Base-by-base conservation (phyloP, 257 asterid species). In the Marsdenia floribunda region DNA sequence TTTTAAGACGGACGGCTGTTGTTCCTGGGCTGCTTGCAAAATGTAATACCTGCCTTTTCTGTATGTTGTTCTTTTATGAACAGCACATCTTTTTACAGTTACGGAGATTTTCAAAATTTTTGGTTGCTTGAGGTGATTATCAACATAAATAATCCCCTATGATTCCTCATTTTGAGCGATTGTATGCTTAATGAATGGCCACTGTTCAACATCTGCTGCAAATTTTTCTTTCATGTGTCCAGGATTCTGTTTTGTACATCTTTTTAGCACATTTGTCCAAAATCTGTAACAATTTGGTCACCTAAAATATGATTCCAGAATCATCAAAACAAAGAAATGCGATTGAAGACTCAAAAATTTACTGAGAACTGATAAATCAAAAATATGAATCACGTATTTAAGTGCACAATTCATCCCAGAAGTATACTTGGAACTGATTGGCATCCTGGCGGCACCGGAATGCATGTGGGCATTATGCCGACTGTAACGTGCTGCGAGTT, bases 1-100 rank as follows among this genome's bases (percentile, higher is more conserved):
- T 21, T 49, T 5, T 24, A 4, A n/a, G 50, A 57, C 54, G 18
- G 33, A 19, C 26, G 33, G 42, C 54, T 8, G 15, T 42, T 47
- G 75, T 16, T 18, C 26, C 52, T 4, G 46, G 57, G 57, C 74
- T 52, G 26, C 63, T 47, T 79, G 69, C 53, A 44, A 40, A 54
- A 64, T 67, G 4, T 42, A 42, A 77, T 21, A 71, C 68, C 5
- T 22, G 22, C 38, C 47, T 61, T 16, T 70, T 37, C 21, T 50
- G 19, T 44, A 1, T 19, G 19, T 47, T n/a, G n/a, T n/a, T n/a
- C n/a, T n/a, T 15, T 7, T 68, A 18, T 68, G 26, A 7, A 15
- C 50, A 19, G 16, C 46, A 44, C 16, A n/a, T 55, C 11, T 14
- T 3, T 68, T 55, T 29, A 9, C 21, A 9, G 14, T 6, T 9